Evolutionary conservation across 208 protist genomes (phyloP), one percentile per base, ranked within the genome.

Genomic region (Phytomonas sp.): DNA sequence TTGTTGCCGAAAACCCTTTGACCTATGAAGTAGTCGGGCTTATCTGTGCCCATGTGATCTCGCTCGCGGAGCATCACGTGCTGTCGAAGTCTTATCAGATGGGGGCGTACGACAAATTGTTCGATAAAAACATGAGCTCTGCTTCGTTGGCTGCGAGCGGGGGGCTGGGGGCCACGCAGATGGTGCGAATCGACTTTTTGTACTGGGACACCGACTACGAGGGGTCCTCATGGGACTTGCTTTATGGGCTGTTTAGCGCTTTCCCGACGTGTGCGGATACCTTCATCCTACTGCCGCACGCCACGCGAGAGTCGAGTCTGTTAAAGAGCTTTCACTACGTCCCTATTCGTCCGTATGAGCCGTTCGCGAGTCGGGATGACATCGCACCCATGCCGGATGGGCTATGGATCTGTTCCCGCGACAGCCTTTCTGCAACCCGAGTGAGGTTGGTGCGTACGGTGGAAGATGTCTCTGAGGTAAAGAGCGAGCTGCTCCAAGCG

Each of bases 161-260:
- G 0, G 16, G 45, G 45, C 4, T 19, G 69, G 23, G 29, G 37
- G 29, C 63, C 60, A 69, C 37, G 60, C 30, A 45, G 11, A 76
- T 67, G 60, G 63, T 56, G 14, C 56, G 61, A 40, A 83, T 97
- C 62, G 82, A 82, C 61, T 95, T 97, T 61, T 75, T 97, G 40
- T 93, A 94, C 75, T 88, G 95, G 69, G 85, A 94, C 70, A 85
- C 81, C 0, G 68, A 61, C 23, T 97, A 92, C 67, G 74, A 89
- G 66, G 68, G 80, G 62, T 82, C 72, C 37, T 83, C 82, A 29
- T 64, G 70, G 37, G 81, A 90, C 37, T 90, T 97, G 26, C 66
- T 95, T 32, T 76, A 72, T 23, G 81, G 78, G 68, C 45, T 94
- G 29, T 97, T 94, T 67, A 60, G 82, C 45, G 70, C 91, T 71